Percentiles rank a stretch among this genome's conserved stretches.
These are phyloP conservation scores for Cyamopsis tetragonoloba DNA, from an alignment of 306 rosid species.

Conservation along the genomic window DNA sequence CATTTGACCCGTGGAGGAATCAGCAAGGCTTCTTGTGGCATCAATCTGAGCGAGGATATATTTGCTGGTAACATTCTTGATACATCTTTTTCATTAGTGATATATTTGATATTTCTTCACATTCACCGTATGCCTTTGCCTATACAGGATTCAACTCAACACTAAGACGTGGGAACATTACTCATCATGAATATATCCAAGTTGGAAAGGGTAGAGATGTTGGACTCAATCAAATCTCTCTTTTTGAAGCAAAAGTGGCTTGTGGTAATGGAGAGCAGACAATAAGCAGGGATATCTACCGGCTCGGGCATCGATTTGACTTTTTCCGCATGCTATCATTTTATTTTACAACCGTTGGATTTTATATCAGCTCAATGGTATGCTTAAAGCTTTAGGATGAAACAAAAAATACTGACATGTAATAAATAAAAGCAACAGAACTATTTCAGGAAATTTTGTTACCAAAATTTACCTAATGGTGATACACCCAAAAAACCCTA, in stretches of 20 bases:
- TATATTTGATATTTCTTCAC: constrained; percentile 8
- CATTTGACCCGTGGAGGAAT: constrained; percentile 97
- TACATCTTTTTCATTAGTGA: not conserved
- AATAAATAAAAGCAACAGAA: not conserved
- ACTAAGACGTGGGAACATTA: constrained; percentile 82
- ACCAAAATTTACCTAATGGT: not conserved
- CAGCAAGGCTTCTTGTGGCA: constrained; percentile 95
- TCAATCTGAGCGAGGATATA: constrained; percentile 96
- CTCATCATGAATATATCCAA: constrained; percentile 97
- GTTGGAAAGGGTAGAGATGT: constrained; percentile 99
- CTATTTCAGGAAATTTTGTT: not conserved
- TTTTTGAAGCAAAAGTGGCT: constrained; percentile 87
- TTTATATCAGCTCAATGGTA: constrained; percentile 87
- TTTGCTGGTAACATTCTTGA: constrained; percentile 73
- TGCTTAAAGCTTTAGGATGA: constrained; percentile 13
- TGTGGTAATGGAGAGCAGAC: constrained; percentile 90
- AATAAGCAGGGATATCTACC: constrained; percentile 81
- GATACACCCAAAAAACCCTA: too few relatives aligned
- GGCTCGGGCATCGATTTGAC: constrained; percentile 93
- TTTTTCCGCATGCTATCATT: constrained; percentile 92
- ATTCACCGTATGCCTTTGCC: constrained; percentile 23
- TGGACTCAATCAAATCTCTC: constrained; percentile 87
- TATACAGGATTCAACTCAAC: constrained; percentile 84
- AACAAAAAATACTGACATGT: not conserved
- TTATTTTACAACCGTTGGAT: constrained; percentile 87